These are phyloP conservation scores for Rhizopogon parksii DNA, from an alignment of 1,284 basidiomycete species.

Conservation along the genomic window DNA sequence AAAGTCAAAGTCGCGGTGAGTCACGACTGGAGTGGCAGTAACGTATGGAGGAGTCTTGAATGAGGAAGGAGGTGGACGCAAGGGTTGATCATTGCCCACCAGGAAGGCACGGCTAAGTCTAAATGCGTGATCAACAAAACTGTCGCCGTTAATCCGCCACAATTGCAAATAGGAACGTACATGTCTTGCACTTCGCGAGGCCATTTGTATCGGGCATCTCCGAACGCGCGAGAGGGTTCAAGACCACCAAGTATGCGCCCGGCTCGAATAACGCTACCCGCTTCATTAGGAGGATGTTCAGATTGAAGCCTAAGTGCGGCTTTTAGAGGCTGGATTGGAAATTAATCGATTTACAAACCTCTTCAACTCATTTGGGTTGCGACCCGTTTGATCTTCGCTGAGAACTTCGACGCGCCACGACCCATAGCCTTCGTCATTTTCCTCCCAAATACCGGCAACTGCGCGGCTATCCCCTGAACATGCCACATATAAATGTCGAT, in stretches of 20 bases:
- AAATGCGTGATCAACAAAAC: slow-evolving; percentile 3
- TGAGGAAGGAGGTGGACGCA: slow-evolving; percentile 52
- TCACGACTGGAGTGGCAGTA: slow-evolving; percentile 84
- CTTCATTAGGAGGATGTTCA: slow-evolving; percentile 85
- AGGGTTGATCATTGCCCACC: slow-evolving; percentile 50
- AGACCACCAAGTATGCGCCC: slow-evolving; percentile 90
- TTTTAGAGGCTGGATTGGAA: slow-evolving; percentile 4
- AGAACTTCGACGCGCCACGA: slow-evolving; percentile 88
- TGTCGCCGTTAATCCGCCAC: neutral
- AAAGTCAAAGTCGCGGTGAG: slow-evolving; percentile 63
- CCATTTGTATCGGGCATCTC: slow-evolving; percentile 95
- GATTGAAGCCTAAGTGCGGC: slow-evolving; percentile 60
- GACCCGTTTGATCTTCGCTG: slow-evolving; percentile 92
- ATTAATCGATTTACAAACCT: slow-evolving; percentile 38
- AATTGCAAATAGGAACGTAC: slow-evolving; percentile 33
- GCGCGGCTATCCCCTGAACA: slow-evolving; percentile 93
- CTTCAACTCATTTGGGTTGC: slow-evolving; percentile 76
- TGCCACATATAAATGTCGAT: slow-evolving; percentile 81
- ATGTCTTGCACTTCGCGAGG: slow-evolving; percentile 61
- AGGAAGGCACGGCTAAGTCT: slow-evolving; percentile 67
- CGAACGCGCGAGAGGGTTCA: slow-evolving; percentile 92
- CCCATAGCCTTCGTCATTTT: slow-evolving; percentile 48
- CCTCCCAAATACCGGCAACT: slow-evolving; percentile 89
- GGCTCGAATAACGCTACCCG: slow-evolving; percentile 72
- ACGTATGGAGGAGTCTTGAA: slow-evolving; percentile 95